Evolutionary conservation across 2,329 filamentous ascomycete species (phyloP).

Genomic region (Verticillium klebahnii): DNA sequence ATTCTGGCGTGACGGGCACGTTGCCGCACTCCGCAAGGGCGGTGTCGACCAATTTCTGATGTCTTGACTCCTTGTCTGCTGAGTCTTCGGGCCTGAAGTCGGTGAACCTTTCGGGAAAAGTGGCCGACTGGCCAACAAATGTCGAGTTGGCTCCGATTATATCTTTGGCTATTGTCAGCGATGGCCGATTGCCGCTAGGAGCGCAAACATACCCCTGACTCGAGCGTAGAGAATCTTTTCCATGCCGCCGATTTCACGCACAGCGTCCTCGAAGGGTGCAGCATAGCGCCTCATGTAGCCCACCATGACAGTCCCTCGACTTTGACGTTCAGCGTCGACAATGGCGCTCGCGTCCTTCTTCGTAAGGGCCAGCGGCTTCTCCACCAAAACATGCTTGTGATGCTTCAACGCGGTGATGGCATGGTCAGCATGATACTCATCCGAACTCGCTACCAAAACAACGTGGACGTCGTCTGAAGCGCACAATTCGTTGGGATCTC

Average conservation of each 20-base stretch:
- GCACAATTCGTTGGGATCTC: conserved; percentile 30
- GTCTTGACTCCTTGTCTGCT: conserved; percentile 7
- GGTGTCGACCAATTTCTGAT: background rate
- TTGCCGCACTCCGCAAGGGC: background rate
- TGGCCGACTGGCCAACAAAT: background rate
- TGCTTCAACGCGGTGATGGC: conserved; percentile 40
- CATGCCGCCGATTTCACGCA: conserved; percentile 41
- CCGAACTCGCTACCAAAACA: conserved; percentile 44
- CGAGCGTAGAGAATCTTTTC: conserved; percentile 47
- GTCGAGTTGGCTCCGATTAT: conserved; percentile 17
- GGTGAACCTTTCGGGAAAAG: conserved; percentile 27
- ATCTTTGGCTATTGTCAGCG: background rate
- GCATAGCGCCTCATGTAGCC: conserved; percentile 55
- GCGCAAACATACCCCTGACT: conserved; percentile 16
- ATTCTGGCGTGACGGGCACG: background rate
- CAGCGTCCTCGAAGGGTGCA: conserved; percentile 38
- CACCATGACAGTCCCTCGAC: conserved; percentile 42
- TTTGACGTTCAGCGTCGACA: conserved; percentile 36
- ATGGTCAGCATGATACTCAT: conserved; percentile 45
- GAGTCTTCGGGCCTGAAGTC: conserved; percentile 9
- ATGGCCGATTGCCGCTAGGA: background rate
- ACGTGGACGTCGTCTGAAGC: conserved; percentile 35
- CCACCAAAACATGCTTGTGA: conserved; percentile 50
- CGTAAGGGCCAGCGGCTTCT: conserved; percentile 49
- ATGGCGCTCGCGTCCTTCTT: conserved; percentile 36